Evolutionary conservation across 441 rosid genomes (phyloP), one percentile per base, ranked within the genome.

Genomic region (Biscutella laevigata): DNA sequence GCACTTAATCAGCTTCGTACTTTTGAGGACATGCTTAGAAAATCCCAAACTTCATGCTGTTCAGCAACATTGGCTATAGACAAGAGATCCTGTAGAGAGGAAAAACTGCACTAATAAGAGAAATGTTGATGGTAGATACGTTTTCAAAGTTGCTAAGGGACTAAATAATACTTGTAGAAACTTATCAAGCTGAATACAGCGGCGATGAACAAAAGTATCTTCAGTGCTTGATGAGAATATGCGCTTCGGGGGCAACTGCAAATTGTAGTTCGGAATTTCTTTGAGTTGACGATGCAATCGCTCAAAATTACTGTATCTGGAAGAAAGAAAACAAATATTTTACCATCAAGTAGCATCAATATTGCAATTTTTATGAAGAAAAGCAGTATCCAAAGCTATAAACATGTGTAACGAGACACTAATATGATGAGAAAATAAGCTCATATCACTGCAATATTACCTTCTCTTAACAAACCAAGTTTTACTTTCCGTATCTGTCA

Each of bases 151-250:
- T 46, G 38, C 33, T 5, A 13, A 69, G 54, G 60, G 46, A 53
- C 4, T 36, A 21, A 54, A 56, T 29, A 66, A 26, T 81, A 94
- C 99, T 71, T 84, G 94, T 66, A 94, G 68, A 73, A 78, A 94
- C 66, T 75, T 84, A 73, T 94, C 94, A 65, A 94, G 95, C 77
- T 80, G 94, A 77, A 88, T 86, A 75, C 99, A 88, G 48, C 99
- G 95, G 61, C 91, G 94, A 73, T 81, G 95, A 72, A 94, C 99
- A 81, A 94, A 94, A 53, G 97, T 70, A 45, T 88, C 95, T 69
- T 94, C 99, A 0, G 95, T 94, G 69, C 99, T 94, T 47, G 99
- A 94, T n/a, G 99, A 88, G 76, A 94, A 94, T 75, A 94, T 88
- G 70, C 97, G 83, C 73, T 94, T 94, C 49, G 99, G 99, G 20